Base-by-base conservation (phyloP, 768 basidiomycete genomes). In the Phylloporus arenicola region DNA sequence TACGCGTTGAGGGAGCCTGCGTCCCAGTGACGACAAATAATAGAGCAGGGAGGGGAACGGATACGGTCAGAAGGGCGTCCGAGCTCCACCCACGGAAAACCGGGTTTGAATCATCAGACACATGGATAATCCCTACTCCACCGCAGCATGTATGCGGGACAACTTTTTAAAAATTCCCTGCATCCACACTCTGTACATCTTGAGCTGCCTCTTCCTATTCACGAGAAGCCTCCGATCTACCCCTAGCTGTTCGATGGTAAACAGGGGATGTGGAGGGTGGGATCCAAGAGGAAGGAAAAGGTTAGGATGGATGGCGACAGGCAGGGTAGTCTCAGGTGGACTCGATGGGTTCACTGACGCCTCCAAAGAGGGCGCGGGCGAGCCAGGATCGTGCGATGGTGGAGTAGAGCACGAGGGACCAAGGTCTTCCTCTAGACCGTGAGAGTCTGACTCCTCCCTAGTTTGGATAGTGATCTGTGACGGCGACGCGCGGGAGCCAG, bases 171-270 rank as follows among this genome's bases (percentile, higher is more conserved):
- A 92, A 62, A 84, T 86, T 1, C 81, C 89, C 68, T 94, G 92
- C 83, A 93, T 82, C 92, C 92, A 95, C 0, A 93, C 87, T 41
- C 96, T 76, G 65, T 95, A 97, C 96, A 99, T 99, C 69, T 95
- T 95, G 45, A 96, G 70, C 70, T 93, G 88, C 51, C 90, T 75
- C 70, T 96, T 97, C 41, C 96, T 77, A 63, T 99, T 99, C 46
- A 99, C 84, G 39, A 98, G 75, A 49, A 99, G 70, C 38, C 96
- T 77, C 7, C 93, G 75, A 71, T 99, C 96, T 6, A 93, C 80
- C 2, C 92, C 93, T 2, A 98, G 76, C 60, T 92, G 88, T 49
- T 84, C 80, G n/a, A 82, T 77, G n/a, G 74, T 63, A 67, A 97
- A 94, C 31, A 92, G 71, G 6, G 84, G 82, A 41, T 82, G 81